Evolutionary conservation across 805 yeast species (phyloP).

Genomic region (Henningerozyma blattae): DNA sequence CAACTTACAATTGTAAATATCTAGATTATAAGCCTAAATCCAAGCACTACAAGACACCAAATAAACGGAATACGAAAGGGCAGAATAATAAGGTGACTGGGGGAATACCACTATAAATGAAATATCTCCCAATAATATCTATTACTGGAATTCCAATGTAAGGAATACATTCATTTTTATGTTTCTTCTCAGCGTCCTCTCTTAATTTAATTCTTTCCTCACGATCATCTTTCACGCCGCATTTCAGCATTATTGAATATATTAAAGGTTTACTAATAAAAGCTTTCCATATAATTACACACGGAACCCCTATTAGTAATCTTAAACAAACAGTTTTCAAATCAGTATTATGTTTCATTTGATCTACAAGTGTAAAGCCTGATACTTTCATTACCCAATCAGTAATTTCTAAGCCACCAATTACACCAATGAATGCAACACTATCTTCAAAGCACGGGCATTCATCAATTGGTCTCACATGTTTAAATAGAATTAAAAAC

Average conservation of each 20-base stretch:
- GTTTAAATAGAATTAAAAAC: constrained; percentile 46
- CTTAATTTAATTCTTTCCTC: constrained; percentile 12
- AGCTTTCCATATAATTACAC: constrained; percentile 62
- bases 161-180: constrained; percentile 29
- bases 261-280: constrained; percentile 55
- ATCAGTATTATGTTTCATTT: constrained; percentile 9
- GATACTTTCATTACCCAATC: constrained; percentile 34
- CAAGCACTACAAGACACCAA: neutral
- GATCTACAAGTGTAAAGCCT: constrained; percentile 3
- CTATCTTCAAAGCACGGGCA: constrained; percentile 96
- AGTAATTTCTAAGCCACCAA: constrained; percentile 61
- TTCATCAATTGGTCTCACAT: constrained; percentile 78
- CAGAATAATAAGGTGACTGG: constrained; percentile 30
- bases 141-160: constrained; percentile 56
- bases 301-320: constrained; percentile 44
- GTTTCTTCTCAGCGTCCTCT: constrained; percentile 15
- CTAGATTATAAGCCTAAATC: too few species aligned
- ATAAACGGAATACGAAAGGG: neutral
- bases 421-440: constrained; percentile 84
- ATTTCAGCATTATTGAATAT: constrained; percentile 31
- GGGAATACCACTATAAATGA: constrained; percentile 77
- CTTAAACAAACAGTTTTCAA: constrained; percentile 29
- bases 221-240: constrained; percentile 16
- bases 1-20: too few species aligned
- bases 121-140: constrained; percentile 62